These are phyloP conservation scores for Claviceps arundinis DNA, from an alignment of 2,329 filamentous ascomycete genomes.

Conservation along the genomic window DNA sequence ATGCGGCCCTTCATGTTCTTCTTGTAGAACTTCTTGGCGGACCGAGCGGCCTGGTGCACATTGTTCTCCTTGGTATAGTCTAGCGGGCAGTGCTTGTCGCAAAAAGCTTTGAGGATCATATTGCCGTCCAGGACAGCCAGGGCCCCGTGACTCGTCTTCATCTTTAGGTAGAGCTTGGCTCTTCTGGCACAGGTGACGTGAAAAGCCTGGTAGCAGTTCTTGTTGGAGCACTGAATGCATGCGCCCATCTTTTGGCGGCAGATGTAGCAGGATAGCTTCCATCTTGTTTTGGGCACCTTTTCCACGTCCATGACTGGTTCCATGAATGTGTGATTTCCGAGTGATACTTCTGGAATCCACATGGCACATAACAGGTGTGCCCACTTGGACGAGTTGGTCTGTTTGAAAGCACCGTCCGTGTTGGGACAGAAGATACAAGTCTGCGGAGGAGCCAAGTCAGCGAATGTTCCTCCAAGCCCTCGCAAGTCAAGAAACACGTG, in stretches of 20 bases:
- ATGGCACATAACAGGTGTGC: constrained; percentile 91
- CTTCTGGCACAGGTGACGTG: constrained; percentile 91
- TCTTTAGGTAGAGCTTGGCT: constrained; percentile 79
- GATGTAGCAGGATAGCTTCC: constrained; percentile 91
- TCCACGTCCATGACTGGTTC: constrained; percentile 97
- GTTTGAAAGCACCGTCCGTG: constrained; percentile 94
- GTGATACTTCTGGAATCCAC: constrained; percentile 94
- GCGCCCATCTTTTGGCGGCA: constrained; percentile 96
- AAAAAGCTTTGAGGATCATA: constrained; percentile 83
- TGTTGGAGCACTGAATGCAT: constrained; percentile 96
- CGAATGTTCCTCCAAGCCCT: no score
- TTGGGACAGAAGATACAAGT: constrained; percentile 98
- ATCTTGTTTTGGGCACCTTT: constrained; percentile 87
- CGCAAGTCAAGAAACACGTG: no score
- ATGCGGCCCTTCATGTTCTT: constrained; percentile 76
- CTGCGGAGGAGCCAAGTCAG: constrained; percentile 21
- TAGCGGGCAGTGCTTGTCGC: constrained; percentile 82
- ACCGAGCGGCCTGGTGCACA: constrained; percentile 64
- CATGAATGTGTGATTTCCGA: constrained; percentile 95
- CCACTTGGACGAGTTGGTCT: constrained; percentile 94
- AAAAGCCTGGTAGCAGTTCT: constrained; percentile 92
- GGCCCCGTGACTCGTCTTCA: constrained; percentile 82
- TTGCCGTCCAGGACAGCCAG: constrained; percentile 65
- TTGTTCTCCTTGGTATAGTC: constrained; percentile 83
- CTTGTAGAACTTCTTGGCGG: constrained; percentile 82